Percentiles rank a stretch among this genome's conserved stretches.
Evolutionary conservation across 2,329 filamentous ascomycete genomes (phyloP).

Genomic region (Cladosporium sp.): DNA sequence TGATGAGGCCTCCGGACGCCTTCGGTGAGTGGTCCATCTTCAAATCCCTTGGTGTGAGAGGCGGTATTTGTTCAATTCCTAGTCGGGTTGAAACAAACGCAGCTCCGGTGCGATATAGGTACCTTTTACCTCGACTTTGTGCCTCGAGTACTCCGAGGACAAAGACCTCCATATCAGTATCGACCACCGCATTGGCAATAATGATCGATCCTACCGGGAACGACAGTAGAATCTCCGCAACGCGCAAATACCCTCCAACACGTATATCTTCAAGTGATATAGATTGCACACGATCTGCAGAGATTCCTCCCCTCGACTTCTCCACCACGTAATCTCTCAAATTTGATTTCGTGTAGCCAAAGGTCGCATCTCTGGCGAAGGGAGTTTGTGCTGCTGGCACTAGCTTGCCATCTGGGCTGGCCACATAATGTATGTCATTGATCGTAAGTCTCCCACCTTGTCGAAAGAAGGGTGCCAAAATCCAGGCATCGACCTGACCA

Average conservation of each 20-base stretch:
- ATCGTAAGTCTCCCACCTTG: slow-evolving; percentile 58
- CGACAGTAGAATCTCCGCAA: slow-evolving; percentile 39
- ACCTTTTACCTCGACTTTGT: slow-evolving; percentile 37
- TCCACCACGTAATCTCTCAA: slow-evolving; percentile 52
- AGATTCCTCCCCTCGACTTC: slow-evolving; percentile 46
- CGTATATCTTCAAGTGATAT: slow-evolving; percentile 49
- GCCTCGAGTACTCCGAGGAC: slow-evolving; percentile 46
- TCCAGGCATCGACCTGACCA: slow-evolving; percentile 49
- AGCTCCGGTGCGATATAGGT: slow-evolving; percentile 45
- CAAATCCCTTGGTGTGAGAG: slow-evolving; percentile 46
- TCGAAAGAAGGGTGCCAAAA: slow-evolving; percentile 57
- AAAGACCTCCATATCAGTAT: slow-evolving; percentile 54
- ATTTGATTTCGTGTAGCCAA: slow-evolving; percentile 54
- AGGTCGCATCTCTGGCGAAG: slow-evolving; percentile 55
- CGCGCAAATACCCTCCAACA: slow-evolving; percentile 39
- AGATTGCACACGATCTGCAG: slow-evolving; percentile 37
- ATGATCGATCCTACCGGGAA: slow-evolving; percentile 41
- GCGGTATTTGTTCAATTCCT: slow-evolving; percentile 50
- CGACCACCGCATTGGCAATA: slow-evolving; percentile 51
- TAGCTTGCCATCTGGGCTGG: slow-evolving; percentile 43
- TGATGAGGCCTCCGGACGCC: slow-evolving; percentile 47
- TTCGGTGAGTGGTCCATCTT: slow-evolving; percentile 30
- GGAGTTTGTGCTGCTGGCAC: slow-evolving; percentile 52
- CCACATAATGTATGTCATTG: slow-evolving; percentile 55
- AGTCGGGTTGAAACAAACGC: slow-evolving; percentile 49